These are phyloP conservation scores for Lodderomyces metapsilosis DNA, from an alignment of 1,139 yeast species.

Conservation along the genomic window DNA sequence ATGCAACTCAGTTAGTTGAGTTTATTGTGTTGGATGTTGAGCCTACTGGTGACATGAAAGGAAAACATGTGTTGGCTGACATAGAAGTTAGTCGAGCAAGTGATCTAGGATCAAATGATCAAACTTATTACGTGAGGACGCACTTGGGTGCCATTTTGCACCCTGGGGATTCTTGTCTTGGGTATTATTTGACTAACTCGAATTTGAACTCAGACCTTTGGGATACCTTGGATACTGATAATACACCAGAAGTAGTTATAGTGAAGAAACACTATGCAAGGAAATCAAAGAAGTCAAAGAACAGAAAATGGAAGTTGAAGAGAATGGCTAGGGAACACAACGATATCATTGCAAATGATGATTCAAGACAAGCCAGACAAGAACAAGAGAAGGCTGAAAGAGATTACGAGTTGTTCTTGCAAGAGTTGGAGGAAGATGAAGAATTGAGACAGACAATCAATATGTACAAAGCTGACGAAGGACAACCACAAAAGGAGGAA, in stretches of 20 bases:
- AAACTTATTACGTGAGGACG: conserved; percentile 76
- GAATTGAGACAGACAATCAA: conserved; percentile 92
- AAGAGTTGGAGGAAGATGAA: conserved; percentile 94
- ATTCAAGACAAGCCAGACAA: conserved; percentile 77
- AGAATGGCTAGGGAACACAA: conserved; percentile 97
- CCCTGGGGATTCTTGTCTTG: conserved; percentile 94
- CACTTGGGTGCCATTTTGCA: conserved; percentile 92
- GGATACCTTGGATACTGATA: conserved; percentile 65
- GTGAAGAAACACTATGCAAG: conserved; percentile 91
- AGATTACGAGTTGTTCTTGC: conserved; percentile 94
- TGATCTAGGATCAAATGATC: conserved; percentile 84
- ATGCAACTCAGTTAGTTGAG: conserved; percentile 76
- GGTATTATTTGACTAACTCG: conserved; percentile 79
- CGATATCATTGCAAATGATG: conserved; percentile 77
- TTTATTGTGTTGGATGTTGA: conserved; percentile 92
- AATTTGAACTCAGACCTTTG: conserved; percentile 85
- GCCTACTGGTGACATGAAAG: conserved; percentile 81
- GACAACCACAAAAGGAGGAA: conserved; percentile 17
- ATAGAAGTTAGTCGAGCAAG: conserved; percentile 81
- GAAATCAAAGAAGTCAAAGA: conserved; percentile 71
- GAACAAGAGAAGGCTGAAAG: conserved; percentile 91
- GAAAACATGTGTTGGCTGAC: conserved; percentile 86
- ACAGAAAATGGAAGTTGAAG: conserved; percentile 93
- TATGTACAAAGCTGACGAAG: conserved; percentile 67
- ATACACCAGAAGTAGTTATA: conserved; percentile 83